Evolutionary conservation across 192 early-diverging fungal genomes (phyloP).

Genomic region (Coemansia sp.): DNA sequence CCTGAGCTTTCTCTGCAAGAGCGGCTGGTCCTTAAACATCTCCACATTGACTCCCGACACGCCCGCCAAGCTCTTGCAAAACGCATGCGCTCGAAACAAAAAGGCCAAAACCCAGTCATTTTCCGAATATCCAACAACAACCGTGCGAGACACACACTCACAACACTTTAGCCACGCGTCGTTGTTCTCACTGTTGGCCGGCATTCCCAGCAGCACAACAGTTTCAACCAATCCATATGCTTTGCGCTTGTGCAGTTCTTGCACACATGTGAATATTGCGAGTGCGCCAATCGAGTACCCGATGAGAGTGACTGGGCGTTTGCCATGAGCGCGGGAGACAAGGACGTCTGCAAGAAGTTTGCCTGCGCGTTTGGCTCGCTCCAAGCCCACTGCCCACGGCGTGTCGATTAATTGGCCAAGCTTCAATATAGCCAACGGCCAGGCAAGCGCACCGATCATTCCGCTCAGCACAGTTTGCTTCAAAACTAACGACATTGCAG

Average conservation of each 20-base stretch:
- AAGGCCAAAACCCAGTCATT: slow-evolving; percentile 71
- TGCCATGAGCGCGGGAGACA: slow-evolving; percentile 49
- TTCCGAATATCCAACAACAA: slow-evolving; percentile 65
- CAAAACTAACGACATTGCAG: slow-evolving; percentile 44
- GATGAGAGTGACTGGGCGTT: slow-evolving; percentile 68
- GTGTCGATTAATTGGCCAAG: slow-evolving; percentile 63
- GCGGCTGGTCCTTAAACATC: slow-evolving; percentile 33
- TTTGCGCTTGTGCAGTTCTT: slow-evolving; percentile 55
- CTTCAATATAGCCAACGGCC: slow-evolving; percentile 51
- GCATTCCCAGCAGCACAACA: slow-evolving; percentile 69
- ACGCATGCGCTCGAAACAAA: slow-evolving; percentile 61
- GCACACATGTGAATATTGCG: slow-evolving; percentile 68
- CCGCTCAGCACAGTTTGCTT: slow-evolving; percentile 48
- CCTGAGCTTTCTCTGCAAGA: slow-evolving; percentile 26
- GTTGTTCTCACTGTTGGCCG: slow-evolving; percentile 57
- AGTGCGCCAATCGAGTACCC: slow-evolving; percentile 73
- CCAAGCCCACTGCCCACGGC: slow-evolving; percentile 68
- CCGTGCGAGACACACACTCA: slow-evolving; percentile 58
- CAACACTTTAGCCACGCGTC: slow-evolving; percentile 62
- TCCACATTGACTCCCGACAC: slow-evolving; percentile 34
- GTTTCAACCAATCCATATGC: slow-evolving; percentile 64
- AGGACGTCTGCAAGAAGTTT: slow-evolving; percentile 55
- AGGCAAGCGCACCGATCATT: slow-evolving; percentile 42
- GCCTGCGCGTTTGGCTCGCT: slow-evolving; percentile 66
- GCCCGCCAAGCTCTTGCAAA: slow-evolving; percentile 39